These are phyloP conservation scores for Fusarium verrucosum DNA, from an alignment of 2,329 filamentous ascomycete species.

Conservation along the genomic window DNA sequence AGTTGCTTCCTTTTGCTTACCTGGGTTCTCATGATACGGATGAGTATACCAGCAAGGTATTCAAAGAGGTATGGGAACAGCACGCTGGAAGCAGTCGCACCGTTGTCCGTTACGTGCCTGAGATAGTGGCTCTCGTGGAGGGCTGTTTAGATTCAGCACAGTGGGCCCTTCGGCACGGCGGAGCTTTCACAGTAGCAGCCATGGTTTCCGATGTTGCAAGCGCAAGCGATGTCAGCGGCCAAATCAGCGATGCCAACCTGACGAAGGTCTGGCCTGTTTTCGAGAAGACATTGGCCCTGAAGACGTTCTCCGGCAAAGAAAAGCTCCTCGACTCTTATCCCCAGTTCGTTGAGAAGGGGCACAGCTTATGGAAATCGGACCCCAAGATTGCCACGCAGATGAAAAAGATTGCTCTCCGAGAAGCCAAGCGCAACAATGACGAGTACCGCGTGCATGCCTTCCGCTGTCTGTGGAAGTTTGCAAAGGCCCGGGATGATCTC, in stretches of 20 bases:
- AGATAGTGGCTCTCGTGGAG: slow-evolving; percentile 77
- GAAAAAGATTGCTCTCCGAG: slow-evolving; percentile 82
- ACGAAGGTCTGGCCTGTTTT: slow-evolving; percentile 81
- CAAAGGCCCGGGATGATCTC: slow-evolving; percentile 72
- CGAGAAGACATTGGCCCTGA: slow-evolving; percentile 82
- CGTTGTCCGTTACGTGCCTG: slow-evolving; percentile 82
- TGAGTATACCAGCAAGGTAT: slow-evolving; percentile 80
- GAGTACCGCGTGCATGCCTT: slow-evolving; percentile 82
- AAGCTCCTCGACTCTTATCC: slow-evolving; percentile 82
- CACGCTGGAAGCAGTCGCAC: slow-evolving; percentile 87
- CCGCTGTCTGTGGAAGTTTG: slow-evolving; percentile 75
- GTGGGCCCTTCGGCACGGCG: slow-evolving; percentile 91
- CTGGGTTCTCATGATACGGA: slow-evolving; percentile 87
- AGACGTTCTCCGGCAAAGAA: slow-evolving; percentile 94
- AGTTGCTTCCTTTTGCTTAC: slow-evolving; percentile 86
- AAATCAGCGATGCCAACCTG: slow-evolving; percentile 69
- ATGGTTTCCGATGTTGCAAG: slow-evolving; percentile 72
- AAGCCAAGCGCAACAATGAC: slow-evolving; percentile 93
- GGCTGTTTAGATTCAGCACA: slow-evolving; percentile 79
- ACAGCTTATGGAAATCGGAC: slow-evolving; percentile 65
- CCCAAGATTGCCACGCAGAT: slow-evolving; percentile 67
- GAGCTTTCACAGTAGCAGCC: slow-evolving; percentile 81
- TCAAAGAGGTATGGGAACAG: slow-evolving; percentile 86
- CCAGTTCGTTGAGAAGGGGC: slow-evolving; percentile 74
- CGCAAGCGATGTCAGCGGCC: slow-evolving; percentile 64